Conservation (phyloP, 352 stramenopile species). For the Saprolegnia parasitica region DNA sequence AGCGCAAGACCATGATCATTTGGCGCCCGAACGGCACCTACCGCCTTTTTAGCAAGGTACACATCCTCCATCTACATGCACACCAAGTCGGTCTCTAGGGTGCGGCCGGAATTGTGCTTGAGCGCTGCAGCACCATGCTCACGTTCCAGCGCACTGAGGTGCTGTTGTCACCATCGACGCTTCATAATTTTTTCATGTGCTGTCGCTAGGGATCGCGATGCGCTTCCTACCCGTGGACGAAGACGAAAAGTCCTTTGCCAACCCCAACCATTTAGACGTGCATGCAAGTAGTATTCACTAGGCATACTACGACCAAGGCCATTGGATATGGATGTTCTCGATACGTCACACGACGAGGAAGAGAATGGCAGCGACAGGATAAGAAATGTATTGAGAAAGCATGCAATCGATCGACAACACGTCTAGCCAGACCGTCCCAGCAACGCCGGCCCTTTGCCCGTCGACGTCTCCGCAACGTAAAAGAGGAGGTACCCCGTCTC, state of each 20-base stretch:
- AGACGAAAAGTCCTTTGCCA: constrained; percentile 58
- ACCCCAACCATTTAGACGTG: constrained; percentile 58
- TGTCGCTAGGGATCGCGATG: constrained; percentile 56
- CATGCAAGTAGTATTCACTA: too few relatives aligned
- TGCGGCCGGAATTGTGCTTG: constrained; percentile 66
- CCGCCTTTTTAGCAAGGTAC: constrained; percentile 59
- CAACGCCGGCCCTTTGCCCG: not conserved
- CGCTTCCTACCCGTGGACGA: constrained; percentile 65
- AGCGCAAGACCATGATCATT: constrained; percentile 83
- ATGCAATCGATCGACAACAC: too few relatives aligned
- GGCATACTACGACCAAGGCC: too few relatives aligned
- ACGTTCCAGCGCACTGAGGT: constrained; percentile 44
- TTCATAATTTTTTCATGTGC: constrained; percentile 27
- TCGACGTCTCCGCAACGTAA: constrained; percentile 51
- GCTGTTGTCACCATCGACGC: constrained; percentile 50
- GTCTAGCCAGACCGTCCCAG: too few relatives aligned
- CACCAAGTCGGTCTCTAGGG: constrained; percentile 30
- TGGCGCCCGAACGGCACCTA: constrained; percentile 35
- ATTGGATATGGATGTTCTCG: too few relatives aligned
- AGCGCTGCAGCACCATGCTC: constrained; percentile 61
- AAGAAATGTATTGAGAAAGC: too few relatives aligned
- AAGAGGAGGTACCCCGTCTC: constrained; percentile 88
- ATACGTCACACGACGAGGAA: too few relatives aligned
- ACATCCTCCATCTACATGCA: not conserved
- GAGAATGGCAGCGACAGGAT: too few relatives aligned